Evolutionary conservation across 352 stramenopile species (phyloP).

Genomic region (Phytopythium vexans): DNA sequence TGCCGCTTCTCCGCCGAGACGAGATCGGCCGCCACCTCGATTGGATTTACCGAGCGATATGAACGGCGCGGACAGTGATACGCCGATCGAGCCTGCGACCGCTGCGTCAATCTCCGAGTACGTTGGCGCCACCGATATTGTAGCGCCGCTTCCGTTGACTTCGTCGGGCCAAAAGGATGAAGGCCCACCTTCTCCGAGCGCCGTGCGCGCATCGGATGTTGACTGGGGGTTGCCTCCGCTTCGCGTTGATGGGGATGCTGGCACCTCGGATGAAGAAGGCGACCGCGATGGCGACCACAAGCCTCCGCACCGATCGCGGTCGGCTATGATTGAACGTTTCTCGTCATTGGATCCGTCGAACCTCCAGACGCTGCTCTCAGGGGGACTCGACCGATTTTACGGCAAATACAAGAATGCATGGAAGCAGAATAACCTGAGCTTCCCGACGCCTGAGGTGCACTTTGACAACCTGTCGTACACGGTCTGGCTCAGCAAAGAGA

Average conservation of each 20-base stretch:
- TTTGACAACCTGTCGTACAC: constrained; percentile 56
- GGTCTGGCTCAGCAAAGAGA: constrained; percentile 33
- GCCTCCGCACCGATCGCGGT: not conserved
- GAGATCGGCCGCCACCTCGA: no score
- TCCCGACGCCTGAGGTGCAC: constrained; percentile 51
- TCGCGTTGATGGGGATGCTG: not conserved
- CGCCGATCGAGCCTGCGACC: not conserved
- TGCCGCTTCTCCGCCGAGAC: no score
- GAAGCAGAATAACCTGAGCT: constrained; percentile 48
- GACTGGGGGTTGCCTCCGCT: not conserved
- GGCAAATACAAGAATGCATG: constrained; percentile 37
- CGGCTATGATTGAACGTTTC: not conserved
- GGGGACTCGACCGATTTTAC: constrained; percentile 53
- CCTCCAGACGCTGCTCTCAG: constrained; percentile 50
- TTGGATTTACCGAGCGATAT: not conserved
- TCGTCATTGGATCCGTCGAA: constrained; percentile 37
- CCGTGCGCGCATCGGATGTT: not conserved
- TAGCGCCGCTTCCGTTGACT: not conserved
- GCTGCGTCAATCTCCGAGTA: constrained; percentile 2
- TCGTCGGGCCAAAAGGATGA: not conserved
- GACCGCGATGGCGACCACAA: constrained; percentile 1
- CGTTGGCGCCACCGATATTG: constrained; percentile 3
- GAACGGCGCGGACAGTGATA: no score
- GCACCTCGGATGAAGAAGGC: not conserved
- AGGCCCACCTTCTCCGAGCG: not conserved